These are phyloP conservation scores for Hansfordia pulvinata DNA, from an alignment of 2,329 filamentous ascomycete genomes.

Conservation along the genomic window DNA sequence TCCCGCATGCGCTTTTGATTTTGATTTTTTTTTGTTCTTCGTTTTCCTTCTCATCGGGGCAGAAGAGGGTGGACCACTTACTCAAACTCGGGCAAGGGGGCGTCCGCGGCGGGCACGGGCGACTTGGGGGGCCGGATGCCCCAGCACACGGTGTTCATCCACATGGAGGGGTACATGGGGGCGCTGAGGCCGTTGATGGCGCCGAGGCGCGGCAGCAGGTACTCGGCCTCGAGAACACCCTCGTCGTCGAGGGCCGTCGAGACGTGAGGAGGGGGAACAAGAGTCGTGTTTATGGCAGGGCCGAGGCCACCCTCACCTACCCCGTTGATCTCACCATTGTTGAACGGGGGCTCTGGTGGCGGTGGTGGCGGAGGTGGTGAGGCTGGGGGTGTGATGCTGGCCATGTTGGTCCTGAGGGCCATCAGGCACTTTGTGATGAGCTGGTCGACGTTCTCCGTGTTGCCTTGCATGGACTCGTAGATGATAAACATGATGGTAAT, in stretches of 20 bases:
- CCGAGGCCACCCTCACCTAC: too few species aligned
- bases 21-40: too few species aligned
- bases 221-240: neutral
- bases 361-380: too few species aligned
- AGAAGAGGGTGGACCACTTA: neutral
- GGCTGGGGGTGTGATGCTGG: too few species aligned
- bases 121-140: neutral
- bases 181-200: neutral
- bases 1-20: too few species aligned
- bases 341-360: too few species aligned
- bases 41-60: neutral
- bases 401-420: neutral
- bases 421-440: neutral
- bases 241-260: neutral
- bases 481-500: slow-evolving; percentile 1
- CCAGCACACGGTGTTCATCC: neutral
- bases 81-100: neutral
- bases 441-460: neutral
- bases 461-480: slow-evolving; percentile 1
- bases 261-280: neutral
- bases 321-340: too few species aligned
- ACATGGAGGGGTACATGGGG: slow-evolving; percentile 1
- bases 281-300: neutral
- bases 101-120: neutral
- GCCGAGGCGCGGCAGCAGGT: neutral